Conservation (phyloP, 345 rosid genomes). For the Gossypium rotundifolium region DNA sequence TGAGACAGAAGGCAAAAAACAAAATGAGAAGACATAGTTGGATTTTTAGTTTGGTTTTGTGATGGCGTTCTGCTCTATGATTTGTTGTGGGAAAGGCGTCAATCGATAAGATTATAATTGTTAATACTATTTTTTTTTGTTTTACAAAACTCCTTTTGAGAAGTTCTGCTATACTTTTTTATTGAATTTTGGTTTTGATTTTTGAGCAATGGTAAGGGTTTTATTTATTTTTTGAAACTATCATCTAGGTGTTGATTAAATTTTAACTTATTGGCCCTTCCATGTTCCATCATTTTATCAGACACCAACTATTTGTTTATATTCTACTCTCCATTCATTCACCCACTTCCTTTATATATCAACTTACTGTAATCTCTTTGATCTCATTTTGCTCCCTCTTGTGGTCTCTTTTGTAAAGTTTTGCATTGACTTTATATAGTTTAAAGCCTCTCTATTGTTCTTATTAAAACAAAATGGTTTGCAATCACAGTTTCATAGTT, state of each 20-base stretch:
- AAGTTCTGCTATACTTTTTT: not conserved
- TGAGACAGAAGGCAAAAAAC: not conserved
- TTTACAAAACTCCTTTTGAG: not conserved
- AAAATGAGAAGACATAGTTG: not conserved
- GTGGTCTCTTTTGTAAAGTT: too few relatives aligned
- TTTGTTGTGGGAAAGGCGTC: constrained; percentile 54
- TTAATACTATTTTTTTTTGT: not conserved
- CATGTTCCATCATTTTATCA: constrained; percentile 40
- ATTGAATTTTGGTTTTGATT: not conserved
- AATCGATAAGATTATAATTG: constrained; percentile 54
- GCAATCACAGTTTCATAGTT: constrained; percentile 1
- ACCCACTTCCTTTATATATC: not conserved
- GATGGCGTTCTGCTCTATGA: constrained; percentile 56
- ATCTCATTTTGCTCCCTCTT: too few relatives aligned
- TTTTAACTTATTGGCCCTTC: constrained; percentile 22
- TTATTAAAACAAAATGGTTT: constrained; percentile 22
- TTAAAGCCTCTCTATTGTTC: not conserved
- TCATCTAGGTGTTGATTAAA: not conserved
- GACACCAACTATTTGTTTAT: not conserved
- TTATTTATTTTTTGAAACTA: constrained; percentile 10
- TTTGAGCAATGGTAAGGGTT: not conserved
- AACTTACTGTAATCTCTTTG: too few relatives aligned
- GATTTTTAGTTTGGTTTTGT: constrained; percentile 21
- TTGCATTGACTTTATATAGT: not conserved
- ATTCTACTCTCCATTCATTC: constrained; percentile 26